Evolutionary conservation across 768 basidiomycete species (phyloP).

Genomic region (Leccinum boreale): DNA sequence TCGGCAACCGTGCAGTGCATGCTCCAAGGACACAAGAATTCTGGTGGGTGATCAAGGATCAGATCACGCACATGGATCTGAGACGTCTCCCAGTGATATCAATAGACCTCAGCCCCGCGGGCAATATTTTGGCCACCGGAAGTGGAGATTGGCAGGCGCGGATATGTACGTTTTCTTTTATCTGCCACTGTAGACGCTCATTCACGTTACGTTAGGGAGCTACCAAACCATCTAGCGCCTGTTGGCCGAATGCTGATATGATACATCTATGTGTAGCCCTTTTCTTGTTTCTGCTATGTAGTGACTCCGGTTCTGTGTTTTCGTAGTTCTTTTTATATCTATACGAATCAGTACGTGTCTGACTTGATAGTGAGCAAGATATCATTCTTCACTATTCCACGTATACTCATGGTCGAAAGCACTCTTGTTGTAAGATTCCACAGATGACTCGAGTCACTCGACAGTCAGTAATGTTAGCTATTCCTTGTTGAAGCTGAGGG

Average conservation of each 20-base stretch:
- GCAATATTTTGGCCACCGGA: constrained; percentile 63
- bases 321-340: constrained; percentile 19
- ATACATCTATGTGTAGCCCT: constrained; percentile 25
- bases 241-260: constrained; percentile 7
- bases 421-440: neutral
- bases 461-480: neutral
- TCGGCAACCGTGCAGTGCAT: constrained; percentile 83
- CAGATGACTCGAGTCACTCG: neutral
- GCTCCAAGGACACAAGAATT: constrained; percentile 77
- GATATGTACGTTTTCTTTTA: constrained; percentile 48
- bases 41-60: constrained; percentile 40
- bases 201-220: constrained; percentile 21
- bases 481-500: neutral
- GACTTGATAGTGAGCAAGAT: constrained; percentile 5
- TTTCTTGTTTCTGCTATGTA: constrained; percentile 29
- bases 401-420: constrained; percentile 2
- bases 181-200: constrained; percentile 1
- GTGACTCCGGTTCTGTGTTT: constrained; percentile 13
- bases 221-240: constrained; percentile 28
- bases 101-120: constrained; percentile 63
- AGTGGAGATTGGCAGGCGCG: constrained; percentile 70
- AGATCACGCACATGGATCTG: constrained; percentile 4
- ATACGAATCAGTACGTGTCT: constrained; percentile 15
- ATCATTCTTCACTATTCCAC: constrained; percentile 5
- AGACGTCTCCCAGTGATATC: constrained; percentile 51